These are phyloP conservation scores for Cryptococcus maquisensis DNA, from an alignment of 1,284 basidiomycete species.

Conservation along the genomic window DNA sequence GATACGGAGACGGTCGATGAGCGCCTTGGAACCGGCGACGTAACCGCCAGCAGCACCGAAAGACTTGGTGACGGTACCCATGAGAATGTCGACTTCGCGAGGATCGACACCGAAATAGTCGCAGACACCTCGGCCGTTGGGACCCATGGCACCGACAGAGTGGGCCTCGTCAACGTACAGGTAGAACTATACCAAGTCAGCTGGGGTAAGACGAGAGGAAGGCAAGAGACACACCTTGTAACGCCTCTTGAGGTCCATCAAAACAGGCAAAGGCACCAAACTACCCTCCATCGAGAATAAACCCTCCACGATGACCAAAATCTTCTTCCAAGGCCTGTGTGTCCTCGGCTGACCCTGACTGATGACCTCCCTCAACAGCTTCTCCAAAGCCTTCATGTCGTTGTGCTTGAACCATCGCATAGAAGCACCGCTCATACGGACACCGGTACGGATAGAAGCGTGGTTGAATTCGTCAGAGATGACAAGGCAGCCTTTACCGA, in stretches of 20 bases:
- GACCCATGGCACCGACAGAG: slow-evolving; percentile 91
- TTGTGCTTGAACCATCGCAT: slow-evolving; percentile 98
- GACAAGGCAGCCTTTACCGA: slow-evolving; percentile 85
- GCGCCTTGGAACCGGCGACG: slow-evolving; percentile 73
- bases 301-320: slow-evolving; percentile 90
- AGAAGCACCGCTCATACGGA: slow-evolving; percentile 80
- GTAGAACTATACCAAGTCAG: slow-evolving; percentile 67
- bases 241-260: slow-evolving; percentile 85
- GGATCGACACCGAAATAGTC: slow-evolving; percentile 93
- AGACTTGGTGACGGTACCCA: slow-evolving; percentile 99
- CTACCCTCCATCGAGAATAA: slow-evolving; percentile 98
- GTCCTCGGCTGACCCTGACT: slow-evolving; percentile 96
- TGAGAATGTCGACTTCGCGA: slow-evolving; percentile 79
- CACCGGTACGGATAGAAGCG: slow-evolving; percentile 89
- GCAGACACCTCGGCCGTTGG: slow-evolving; percentile 86
- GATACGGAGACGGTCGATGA: slow-evolving; percentile 78
- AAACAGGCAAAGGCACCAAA: slow-evolving; percentile 73
- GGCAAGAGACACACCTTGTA: slow-evolving; percentile 69
- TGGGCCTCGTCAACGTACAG: slow-evolving; percentile 96
- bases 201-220: neutral
- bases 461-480: slow-evolving; percentile 98
- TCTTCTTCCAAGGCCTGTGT: slow-evolving; percentile 98
- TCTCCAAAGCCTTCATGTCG: slow-evolving; percentile 79
- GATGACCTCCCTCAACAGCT: slow-evolving; percentile 81
- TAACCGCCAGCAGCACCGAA: slow-evolving; percentile 98